A percentile compares a stretch with the other conserved stretches of the same genome.
Evolutionary conservation across 805 yeast species (phyloP).

Genomic region (Cyberlindnera euphorbiae): DNA sequence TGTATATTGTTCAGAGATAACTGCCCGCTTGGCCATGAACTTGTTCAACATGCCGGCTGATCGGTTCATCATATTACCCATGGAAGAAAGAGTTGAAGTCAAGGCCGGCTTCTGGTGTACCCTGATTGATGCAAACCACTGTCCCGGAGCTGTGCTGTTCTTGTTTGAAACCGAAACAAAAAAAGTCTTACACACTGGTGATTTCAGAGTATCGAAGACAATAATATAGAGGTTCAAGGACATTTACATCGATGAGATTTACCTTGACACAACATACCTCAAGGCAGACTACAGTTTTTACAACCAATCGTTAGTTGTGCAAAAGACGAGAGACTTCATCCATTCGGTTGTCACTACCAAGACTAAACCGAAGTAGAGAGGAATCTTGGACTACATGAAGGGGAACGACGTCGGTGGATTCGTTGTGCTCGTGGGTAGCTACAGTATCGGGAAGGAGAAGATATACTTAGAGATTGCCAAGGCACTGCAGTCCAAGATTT

Average conservation of each 20-base stretch:
- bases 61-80: slow-evolving; percentile 35
- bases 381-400: slow-evolving; percentile 35
- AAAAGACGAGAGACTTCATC: slow-evolving; percentile 45
- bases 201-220: slow-evolving; percentile 64
- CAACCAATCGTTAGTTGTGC: slow-evolving; percentile 63
- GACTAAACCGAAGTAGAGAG: slow-evolving; percentile 10
- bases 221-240: slow-evolving; percentile 28
- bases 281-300: slow-evolving; percentile 75
- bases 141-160: slow-evolving; percentile 91
- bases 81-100: slow-evolving; percentile 24
- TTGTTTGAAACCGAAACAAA: slow-evolving; percentile 45
- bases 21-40: slow-evolving; percentile 37
- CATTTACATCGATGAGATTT: slow-evolving; percentile 50
- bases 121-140: slow-evolving; percentile 84
- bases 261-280: slow-evolving; percentile 88
- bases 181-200: slow-evolving; percentile 80
- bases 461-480: slow-evolving; percentile 66
- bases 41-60: slow-evolving; percentile 52
- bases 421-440: slow-evolving; percentile 74
- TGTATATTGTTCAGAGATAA: slow-evolving; percentile 69
- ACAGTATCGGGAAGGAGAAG: slow-evolving; percentile 89
- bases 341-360: slow-evolving; percentile 22
- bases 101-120: slow-evolving; percentile 47
- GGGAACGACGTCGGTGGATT: slow-evolving; percentile 30
- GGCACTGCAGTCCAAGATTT: slow-evolving; percentile 47